phyloP scores from a whole-genome alignment of 176 grass and related monocot genomes.

The Musa schizocarpa region DNA sequence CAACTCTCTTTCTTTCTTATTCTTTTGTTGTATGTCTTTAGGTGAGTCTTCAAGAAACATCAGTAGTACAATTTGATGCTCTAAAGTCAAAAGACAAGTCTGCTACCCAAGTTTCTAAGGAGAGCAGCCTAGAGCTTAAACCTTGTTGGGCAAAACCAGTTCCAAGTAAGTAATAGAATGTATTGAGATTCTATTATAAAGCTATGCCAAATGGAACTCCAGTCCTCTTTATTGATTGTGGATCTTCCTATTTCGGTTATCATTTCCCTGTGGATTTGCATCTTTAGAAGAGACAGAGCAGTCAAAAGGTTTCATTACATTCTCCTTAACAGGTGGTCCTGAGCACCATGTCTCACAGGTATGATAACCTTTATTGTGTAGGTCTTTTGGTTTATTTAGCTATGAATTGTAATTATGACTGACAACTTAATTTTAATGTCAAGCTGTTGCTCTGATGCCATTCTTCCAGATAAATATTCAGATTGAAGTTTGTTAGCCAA shows the following conservation, averaged over 20 bases:
- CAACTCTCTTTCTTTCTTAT: background rate
- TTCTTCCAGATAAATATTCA: background rate
- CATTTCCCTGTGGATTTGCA: background rate
- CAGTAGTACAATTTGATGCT: slow-evolving; percentile 5
- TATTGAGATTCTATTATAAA: background rate
- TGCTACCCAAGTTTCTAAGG: slow-evolving; percentile 2
- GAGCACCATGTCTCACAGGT: slow-evolving; percentile 39
- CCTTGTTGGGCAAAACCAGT: slow-evolving; percentile 70
- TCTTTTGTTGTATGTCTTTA: background rate
- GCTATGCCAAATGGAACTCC: background rate
- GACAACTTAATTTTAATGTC: background rate
- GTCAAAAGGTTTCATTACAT: slow-evolving; percentile 34
- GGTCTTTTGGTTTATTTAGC: background rate
- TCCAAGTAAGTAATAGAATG: slow-evolving; percentile 35
- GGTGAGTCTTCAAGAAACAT: background rate
- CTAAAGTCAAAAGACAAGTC: slow-evolving; percentile 3
- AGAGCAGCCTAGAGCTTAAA: slow-evolving; percentile 40
- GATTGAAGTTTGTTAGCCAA: background rate
- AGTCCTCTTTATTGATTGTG: background rate
- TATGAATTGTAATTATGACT: background rate
- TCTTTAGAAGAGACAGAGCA: slow-evolving; percentile 18
- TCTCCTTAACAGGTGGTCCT: slow-evolving; percentile 29
- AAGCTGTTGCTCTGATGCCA: background rate
- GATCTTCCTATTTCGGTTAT: background rate
- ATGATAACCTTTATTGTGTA: background rate